Evolutionary conservation across 371 early-diverging fungal genomes (phyloP), one percentile per base, ranked within the genome.

Genomic region (Mucor circinelloides): DNA sequence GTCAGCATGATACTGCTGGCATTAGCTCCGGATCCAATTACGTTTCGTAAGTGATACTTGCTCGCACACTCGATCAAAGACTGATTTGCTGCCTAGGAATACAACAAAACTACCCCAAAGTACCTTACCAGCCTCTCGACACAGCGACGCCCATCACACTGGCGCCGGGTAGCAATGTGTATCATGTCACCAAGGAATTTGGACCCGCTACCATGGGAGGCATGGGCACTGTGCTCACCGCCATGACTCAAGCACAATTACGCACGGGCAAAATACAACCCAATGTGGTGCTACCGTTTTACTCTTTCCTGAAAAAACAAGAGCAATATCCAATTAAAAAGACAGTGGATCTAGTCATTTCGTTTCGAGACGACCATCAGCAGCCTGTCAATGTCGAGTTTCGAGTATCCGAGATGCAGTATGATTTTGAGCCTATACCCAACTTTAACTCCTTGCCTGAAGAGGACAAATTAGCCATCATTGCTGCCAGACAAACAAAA

Each of bases 181-280:
- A 86, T 55, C 90, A 90, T 64, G 78, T 90, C 55, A 86, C 87
- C 15, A 88, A 86, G 66, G 90, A 89, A 63, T 89, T 88, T 70
- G 88, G 89, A 10, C 79, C 82, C 12, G 87, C 89, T 1, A 76
- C 86, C 0, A 85, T 86, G 84, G 86, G 86, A 42, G 86, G 84
- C 2, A 76, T 89, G 63, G 90, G 90, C 21, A 79, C 79, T 60
- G 83, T 87, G 2, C 74, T 88, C 40, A 89, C 90, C 6, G 82
- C 87, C 0, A 74, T 89, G 1, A 78, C 89, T 0, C 62, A 78
- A 19, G 88, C 86, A 28, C 90, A 89, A 62, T 80, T 87, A 64
- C 69, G 68, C 15, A 77, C 85, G 0, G 78, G 81, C 4, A 66
- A 70, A 28, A 74, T 83, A 34, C 74, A 85, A 27, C 85, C 86